Base-by-base conservation (phyloP, 2,329 filamentous ascomycete genomes). In the Neocucurbitaria cava region DNA sequence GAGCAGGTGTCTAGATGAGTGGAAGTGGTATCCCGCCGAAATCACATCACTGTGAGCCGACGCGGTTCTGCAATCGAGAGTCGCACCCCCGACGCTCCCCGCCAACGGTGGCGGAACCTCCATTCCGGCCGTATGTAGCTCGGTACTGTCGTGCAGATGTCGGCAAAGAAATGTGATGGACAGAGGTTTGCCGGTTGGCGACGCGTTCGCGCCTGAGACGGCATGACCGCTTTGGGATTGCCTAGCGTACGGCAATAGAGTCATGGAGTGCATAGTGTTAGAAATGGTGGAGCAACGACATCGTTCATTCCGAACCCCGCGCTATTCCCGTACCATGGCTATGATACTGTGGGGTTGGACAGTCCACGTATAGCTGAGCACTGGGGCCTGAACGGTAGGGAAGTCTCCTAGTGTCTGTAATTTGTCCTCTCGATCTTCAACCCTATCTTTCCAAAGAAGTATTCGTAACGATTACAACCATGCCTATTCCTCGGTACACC, bases 401-500 rank as follows among this genome's bases (percentile, higher is more conserved):
- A 31, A 31, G 3, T 31, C 28, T 31, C 28, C 11, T 31, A 31
- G 28, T 31, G 28, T 31, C 11, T 31, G n/a, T n/a, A n/a, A n/a
- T n/a, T n/a, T n/a, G n/a, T n/a, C n/a, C n/a, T n/a, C 17, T 23
- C 13, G 5, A 21, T 11, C 20, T 39, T 21, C 35, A 38, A 6
- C 15, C 36, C 13, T 38, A 38, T 39, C 36, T 21, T 18, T 38
- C n/a, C 35, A 10, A 38, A 10, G n/a, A 17, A 20, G n/a, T 11
- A 13, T 3, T 21, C 17, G 17, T 18, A 39, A 39, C 6, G 11
- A 13, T 9, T 11, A 3, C 13, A 39, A 59, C 21, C 2, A 62
- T 62, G 59, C 54, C 62, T 3, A 59, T 64, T 33, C 50, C 56
- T 35, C 50, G 51, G 8, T 76, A 75, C 49, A 49, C 46, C 10